Evolutionary conservation across 2,329 filamentous ascomycete species (phyloP).

Genomic region (Trichoderma brevicompactum): DNA sequence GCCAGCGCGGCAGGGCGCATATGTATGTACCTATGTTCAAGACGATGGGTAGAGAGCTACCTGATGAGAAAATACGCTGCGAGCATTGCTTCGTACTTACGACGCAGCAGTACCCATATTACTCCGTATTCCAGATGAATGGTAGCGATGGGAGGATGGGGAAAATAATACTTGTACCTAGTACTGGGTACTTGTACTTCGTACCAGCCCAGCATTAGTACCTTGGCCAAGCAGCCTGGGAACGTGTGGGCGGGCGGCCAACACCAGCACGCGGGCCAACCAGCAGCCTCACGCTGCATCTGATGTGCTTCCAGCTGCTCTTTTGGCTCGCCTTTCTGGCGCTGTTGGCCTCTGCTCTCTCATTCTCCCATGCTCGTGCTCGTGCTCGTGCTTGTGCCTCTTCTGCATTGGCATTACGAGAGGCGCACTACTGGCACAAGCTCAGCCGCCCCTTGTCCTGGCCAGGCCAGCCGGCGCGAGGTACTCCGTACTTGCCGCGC

Average conservation of each 20-base stretch:
- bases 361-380: no score
- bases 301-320: neutral
- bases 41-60: neutral
- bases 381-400: no score
- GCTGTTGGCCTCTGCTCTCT: neutral
- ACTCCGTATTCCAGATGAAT: constrained; percentile 17
- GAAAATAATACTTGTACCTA: no score
- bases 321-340: neutral
- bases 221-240: neutral
- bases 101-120: neutral
- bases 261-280: neutral
- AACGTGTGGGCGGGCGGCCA: constrained; percentile 1
- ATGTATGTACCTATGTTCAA: neutral
- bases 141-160: constrained; percentile 7
- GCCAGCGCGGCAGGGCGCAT: constrained; percentile 10
- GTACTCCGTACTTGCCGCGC: neutral
- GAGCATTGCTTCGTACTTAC: neutral
- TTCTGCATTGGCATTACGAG: neutral
- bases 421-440: neutral
- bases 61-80: no score
- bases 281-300: constrained; percentile 1
- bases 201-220: neutral
- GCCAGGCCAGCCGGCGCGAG: no score
- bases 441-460: neutral
- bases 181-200: no score